Evolutionary conservation across 805 yeast species (phyloP), one percentile per base, ranked within the genome.

Genomic region (Saccharomycopsis fermentans): DNA sequence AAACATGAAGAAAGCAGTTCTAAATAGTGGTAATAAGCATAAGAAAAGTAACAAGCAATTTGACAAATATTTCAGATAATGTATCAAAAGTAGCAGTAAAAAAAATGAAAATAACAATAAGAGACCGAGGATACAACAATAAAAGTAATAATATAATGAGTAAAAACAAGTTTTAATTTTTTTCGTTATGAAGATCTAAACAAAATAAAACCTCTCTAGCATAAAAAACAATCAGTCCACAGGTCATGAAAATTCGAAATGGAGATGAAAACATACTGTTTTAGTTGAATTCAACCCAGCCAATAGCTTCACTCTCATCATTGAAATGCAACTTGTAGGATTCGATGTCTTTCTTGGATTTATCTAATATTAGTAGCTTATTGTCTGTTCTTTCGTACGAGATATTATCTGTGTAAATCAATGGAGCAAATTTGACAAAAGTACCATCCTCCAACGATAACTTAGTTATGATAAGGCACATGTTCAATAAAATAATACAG

Each of bases 371-470:
- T 17, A 55, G 29, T 24, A 59, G 19, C 48, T 59, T 59, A 9
- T 48, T 51, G 24, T 54, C 62, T 5, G 35, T 14, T 39, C 53
- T 40, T 26, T 59, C 62, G 32, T 59, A 59, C 24, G 21, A 57
- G 4, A 59, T 16, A 48, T 59, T 57, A n/a, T 56, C 59, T 16
- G 40, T 17, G 24, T 50, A 54, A 8, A 59, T 59, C 26, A 57
- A 51, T 6, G 62, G 62, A n/a, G 62, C 62, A 48, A 59, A 59
- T 52, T 59, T 59, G 5, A 50, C 52, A 47, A 59, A 59, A 6
- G 51, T 50, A 19, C 27, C 29, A 24, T 26, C 47, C 11, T 27
- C 19, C 27, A 52, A n/a, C n/a, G 52, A 34, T 16, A 58, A 40
- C 52, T 57, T 54, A 5, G 62, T 59, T 8, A 59, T 59, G 16